Base-by-base conservation (phyloP, 2,329 filamentous ascomycete genomes). In the Teratosphaeria epicoccoides region DNA sequence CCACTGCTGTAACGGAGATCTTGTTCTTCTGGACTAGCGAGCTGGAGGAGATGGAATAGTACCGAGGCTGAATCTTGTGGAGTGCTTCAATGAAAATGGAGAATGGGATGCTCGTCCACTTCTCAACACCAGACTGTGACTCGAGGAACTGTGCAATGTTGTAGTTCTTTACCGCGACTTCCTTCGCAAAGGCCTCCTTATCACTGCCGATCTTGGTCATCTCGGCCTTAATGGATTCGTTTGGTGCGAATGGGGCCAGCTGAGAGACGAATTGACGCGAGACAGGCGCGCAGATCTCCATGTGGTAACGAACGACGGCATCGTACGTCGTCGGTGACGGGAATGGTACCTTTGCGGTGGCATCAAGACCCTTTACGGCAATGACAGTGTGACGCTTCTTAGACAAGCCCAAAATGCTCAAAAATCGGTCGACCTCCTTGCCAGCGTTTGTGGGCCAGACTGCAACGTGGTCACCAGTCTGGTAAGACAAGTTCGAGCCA, bases 41-140 rank as follows among this genome's bases (percentile, higher is more conserved):
- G 0, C 93, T 97, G 1, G 94, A 98, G 2, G 93, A 98, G 70
- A 98, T 98, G 47, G 94, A 98, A 76, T 98, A 98, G 78, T 97
- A 98, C 47, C 93, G 88, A 37, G 93, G 91, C 71, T 98, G 93
- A 52, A 98, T 82, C 76, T 96, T 97, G 72, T 84, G 87, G 55
- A 98, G 72, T 59, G 88, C 87, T 76, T 98, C 93, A 59, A 98
- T 89, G 62, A 97, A 83, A 62, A 90, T 83, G 7, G 93, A 95
- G 73, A 98, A 97, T 14, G 93, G 94, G 51, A 96, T 83, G 50
- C 82, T 83, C 50, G 81, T 75, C 87, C 93, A 98, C 53, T 82
- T 82, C 70, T 87, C 75, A 47, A 85, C 83, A 28, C 84, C 83
- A 62, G 82, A 79, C 57, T 93, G 78, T 49, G 76, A 78, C 58